Evolutionary conservation across 768 basidiomycete species (phyloP).

Genomic region (Mycena rosella): DNA sequence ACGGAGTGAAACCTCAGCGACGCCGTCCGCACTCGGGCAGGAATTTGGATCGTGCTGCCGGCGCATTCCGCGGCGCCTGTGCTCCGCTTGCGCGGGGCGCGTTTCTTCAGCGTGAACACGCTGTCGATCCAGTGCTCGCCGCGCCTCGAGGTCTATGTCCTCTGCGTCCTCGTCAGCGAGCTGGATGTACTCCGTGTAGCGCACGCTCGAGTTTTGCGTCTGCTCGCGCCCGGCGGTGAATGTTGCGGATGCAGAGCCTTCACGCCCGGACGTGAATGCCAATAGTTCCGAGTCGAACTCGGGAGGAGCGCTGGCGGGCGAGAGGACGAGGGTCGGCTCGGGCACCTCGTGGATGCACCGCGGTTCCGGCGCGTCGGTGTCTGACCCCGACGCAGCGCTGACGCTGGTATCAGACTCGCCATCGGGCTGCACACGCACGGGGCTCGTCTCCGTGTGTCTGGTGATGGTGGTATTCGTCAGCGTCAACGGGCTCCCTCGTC

Average conservation of each 20-base stretch:
- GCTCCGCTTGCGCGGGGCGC: no score
- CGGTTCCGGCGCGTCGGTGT: slow-evolving; percentile 8
- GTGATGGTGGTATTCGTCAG: slow-evolving; percentile 53
- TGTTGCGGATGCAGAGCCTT: no score
- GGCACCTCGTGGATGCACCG: slow-evolving; percentile 71
- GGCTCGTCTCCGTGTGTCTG: slow-evolving; percentile 40
- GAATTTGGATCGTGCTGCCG: no score
- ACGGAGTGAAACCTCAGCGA: no score
- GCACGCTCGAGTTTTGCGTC: slow-evolving; percentile 47
- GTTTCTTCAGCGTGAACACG: no score
- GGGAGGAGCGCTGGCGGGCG: slow-evolving; percentile 20
- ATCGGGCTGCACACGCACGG: slow-evolving; percentile 10
- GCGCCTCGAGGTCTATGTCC: slow-evolving; percentile 59
- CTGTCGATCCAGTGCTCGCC: no score
- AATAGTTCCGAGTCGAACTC: background rate
- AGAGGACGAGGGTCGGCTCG: slow-evolving; percentile 49
- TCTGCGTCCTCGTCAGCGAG: slow-evolving; percentile 66
- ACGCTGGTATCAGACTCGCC: slow-evolving; percentile 49
- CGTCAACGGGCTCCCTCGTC: slow-evolving; percentile 43
- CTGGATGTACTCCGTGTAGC: slow-evolving; percentile 67
- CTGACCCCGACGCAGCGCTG: background rate
- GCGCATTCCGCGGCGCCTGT: no score
- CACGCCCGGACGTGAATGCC: no score
- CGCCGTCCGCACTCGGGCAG: no score
- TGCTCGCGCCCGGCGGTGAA: slow-evolving; percentile 6